Conservation (phyloP, 1,284 basidiomycete species). For the Athelia sp. region DNA sequence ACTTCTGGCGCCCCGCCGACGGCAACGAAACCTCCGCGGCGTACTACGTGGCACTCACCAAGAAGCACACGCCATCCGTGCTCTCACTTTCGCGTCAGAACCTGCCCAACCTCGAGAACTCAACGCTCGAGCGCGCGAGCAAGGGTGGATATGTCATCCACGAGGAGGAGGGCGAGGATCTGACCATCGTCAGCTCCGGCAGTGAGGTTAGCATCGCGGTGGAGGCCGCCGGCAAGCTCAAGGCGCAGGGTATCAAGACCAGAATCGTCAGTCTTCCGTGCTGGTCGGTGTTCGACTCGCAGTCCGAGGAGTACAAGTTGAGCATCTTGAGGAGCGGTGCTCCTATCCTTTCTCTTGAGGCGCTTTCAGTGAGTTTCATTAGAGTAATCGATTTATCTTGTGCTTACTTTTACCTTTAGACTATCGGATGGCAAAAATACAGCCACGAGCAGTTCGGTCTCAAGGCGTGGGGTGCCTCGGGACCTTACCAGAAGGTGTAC, state of each 20-base stretch:
- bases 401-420: slow-evolving; percentile 30
- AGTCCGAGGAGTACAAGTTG: slow-evolving; percentile 76
- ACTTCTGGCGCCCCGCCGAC: slow-evolving; percentile 90
- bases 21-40: slow-evolving; percentile 93
- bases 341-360: slow-evolving; percentile 89
- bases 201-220: slow-evolving; percentile 85
- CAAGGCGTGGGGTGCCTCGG: slow-evolving; percentile 81
- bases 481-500: slow-evolving; percentile 86
- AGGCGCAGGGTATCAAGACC: slow-evolving; percentile 73
- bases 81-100: slow-evolving; percentile 89
- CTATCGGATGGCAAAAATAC: slow-evolving; percentile 82
- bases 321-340: slow-evolving; percentile 85
- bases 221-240: slow-evolving; percentile 79
- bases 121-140: slow-evolving; percentile 78
- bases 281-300: slow-evolving; percentile 86
- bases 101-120: slow-evolving; percentile 88
- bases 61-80: slow-evolving; percentile 77
- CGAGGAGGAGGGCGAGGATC: slow-evolving; percentile 71
- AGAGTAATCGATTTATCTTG: neutral
- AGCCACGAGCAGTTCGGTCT: slow-evolving; percentile 88
- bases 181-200: slow-evolving; percentile 87
- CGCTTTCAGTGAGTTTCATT: slow-evolving; percentile 50
- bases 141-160: slow-evolving; percentile 90
- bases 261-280: slow-evolving; percentile 88
- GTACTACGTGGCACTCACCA: slow-evolving; percentile 77